A percentile compares a stretch with the other conserved stretches of the same genome.
phyloP scores from a whole-genome alignment of 2,329 filamentous ascomycete genomes.

The Xylaria sp. region DNA sequence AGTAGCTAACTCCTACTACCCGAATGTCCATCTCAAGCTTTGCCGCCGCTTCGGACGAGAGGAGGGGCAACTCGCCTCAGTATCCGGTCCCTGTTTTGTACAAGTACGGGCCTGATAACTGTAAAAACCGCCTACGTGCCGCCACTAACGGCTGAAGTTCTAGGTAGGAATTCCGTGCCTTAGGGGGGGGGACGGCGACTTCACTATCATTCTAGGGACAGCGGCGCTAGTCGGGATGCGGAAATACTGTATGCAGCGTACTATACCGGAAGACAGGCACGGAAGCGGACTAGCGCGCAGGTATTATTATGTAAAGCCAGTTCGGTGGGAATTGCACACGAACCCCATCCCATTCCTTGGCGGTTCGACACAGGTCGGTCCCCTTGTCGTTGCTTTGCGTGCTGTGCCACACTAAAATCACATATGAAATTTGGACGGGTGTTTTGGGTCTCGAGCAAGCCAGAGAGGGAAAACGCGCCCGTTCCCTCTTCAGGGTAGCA shows the following conservation, averaged over 20 bases:
- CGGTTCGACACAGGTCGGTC: too few relatives aligned
- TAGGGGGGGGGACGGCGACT: too few relatives aligned
- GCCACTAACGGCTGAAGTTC: neutral
- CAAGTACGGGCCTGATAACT: neutral
- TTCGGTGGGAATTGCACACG: too few relatives aligned
- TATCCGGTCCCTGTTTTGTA: neutral
- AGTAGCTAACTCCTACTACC: too few relatives aligned
- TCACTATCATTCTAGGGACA: neutral
- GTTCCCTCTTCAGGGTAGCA: neutral
- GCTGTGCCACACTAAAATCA: neutral
- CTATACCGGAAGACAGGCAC: neutral
- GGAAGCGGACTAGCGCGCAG: neutral
- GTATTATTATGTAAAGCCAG: neutral
- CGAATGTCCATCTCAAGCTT: too few relatives aligned
- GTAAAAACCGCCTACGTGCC: neutral
- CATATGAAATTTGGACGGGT: neutral
- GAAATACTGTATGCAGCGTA: neutral
- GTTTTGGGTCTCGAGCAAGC: neutral
- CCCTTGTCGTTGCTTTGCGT: neutral
- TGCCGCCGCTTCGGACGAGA: too few relatives aligned
- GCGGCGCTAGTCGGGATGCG: too few relatives aligned
- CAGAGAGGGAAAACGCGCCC: too few relatives aligned
- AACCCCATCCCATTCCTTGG: too few relatives aligned
- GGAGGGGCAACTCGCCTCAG: too few relatives aligned
- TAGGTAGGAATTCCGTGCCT: neutral